Evolutionary conservation across 2,329 filamentous ascomycete species (phyloP).

Genomic region (Ophiostoma fasciatum): DNA sequence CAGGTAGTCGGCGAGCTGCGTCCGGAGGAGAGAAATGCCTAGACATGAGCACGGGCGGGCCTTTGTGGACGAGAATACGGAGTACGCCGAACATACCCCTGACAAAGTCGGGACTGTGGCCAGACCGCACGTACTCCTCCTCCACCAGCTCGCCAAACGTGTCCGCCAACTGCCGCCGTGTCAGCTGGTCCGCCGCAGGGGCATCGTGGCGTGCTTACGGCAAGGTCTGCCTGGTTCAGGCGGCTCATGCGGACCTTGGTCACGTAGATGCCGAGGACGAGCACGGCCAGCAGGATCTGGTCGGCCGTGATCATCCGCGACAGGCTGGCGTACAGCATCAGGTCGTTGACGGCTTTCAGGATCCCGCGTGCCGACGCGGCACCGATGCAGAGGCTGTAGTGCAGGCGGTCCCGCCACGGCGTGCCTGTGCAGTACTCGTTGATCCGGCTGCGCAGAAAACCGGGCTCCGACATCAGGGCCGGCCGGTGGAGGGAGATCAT

Average conservation of each 20-base stretch:
- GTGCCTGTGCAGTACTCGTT: conserved; percentile 6
- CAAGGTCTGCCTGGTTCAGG: conserved; percentile 3
- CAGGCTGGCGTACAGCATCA: conserved; percentile 2
- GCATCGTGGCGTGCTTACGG: background rate
- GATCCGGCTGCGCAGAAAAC: conserved; percentile 6
- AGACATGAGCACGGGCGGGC: background rate
- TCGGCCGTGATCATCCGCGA: conserved; percentile 4
- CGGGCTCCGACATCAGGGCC: conserved; percentile 2
- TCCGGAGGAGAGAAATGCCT: background rate
- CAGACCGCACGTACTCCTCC: background rate
- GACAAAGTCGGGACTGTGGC: background rate
- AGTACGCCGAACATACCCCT: background rate
- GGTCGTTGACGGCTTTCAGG: conserved; percentile 4
- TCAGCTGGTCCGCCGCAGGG: background rate
- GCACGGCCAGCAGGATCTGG: conserved; percentile 4
- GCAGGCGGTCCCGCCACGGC: conserved; percentile 2
- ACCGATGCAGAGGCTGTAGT: conserved; percentile 8
- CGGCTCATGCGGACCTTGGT: conserved; percentile 6
- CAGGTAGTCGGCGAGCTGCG: conserved; percentile 1
- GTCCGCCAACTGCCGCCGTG: background rate
- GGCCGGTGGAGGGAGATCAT: conserved; percentile 6
- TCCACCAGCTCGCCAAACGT: conserved; percentile 4
- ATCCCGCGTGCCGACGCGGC: conserved; percentile 3
- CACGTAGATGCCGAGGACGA: conserved; percentile 6
- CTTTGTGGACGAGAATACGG: too few relatives aligned